phyloP scores from a whole-genome alignment of 2,329 filamentous ascomycete species.

The Fusarium haematococcum region DNA sequence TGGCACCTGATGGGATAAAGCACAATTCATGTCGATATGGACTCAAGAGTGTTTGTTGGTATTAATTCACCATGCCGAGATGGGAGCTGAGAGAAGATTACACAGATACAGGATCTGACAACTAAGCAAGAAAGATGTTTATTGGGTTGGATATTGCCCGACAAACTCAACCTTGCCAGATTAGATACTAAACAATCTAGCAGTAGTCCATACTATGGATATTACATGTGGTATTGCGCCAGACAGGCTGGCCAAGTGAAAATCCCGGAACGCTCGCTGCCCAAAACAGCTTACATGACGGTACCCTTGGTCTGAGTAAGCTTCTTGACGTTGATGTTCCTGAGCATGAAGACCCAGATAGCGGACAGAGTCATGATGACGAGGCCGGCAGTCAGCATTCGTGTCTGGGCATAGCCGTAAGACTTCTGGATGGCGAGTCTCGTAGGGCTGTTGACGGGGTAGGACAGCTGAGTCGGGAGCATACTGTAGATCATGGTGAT shows the following conservation, averaged over 20 bases:
- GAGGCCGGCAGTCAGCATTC: slow-evolving; percentile 53
- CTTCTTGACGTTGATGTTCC: slow-evolving; percentile 48
- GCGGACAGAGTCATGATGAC: slow-evolving; percentile 45
- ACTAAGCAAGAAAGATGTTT: not conserved
- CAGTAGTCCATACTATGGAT: not conserved
- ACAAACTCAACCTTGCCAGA: not conserved
- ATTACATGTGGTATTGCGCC: not conserved
- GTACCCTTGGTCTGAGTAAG: slow-evolving; percentile 48
- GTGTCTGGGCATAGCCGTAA: slow-evolving; percentile 60
- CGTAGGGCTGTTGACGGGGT: slow-evolving; percentile 53
- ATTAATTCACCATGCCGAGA: not conserved
- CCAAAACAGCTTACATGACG: slow-evolving; percentile 38
- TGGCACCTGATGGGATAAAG: not conserved
- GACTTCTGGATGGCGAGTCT: slow-evolving; percentile 58
- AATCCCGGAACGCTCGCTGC: not conserved
- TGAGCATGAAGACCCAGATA: slow-evolving; percentile 46
- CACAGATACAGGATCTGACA: not conserved
- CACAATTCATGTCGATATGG: not conserved
- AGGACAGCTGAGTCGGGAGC: slow-evolving; percentile 52
- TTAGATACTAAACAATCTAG: slow-evolving; percentile 4
- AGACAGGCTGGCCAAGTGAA: not conserved
- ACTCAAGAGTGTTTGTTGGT: not conserved
- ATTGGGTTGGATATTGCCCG: not conserved
- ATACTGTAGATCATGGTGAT: slow-evolving; percentile 58
- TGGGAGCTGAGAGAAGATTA: not conserved